These are phyloP conservation scores for Hapsidospora chrysogenum DNA, from an alignment of 495 filamentous ascomycete genomes.

Conservation along the genomic window DNA sequence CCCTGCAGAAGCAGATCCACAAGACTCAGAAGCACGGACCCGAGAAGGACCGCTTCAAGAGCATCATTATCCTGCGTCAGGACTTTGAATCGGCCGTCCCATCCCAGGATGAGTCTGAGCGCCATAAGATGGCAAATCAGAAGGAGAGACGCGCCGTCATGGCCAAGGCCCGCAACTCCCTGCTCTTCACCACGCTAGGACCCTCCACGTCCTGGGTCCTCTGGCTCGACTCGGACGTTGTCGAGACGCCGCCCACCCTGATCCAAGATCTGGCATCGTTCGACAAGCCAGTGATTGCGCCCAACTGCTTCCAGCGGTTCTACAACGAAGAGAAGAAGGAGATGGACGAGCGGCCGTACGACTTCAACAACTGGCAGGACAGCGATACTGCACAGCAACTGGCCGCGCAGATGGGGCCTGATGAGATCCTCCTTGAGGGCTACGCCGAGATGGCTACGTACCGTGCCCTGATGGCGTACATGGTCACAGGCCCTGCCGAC, in stretches of 20 bases:
- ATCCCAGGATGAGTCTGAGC: constrained; percentile 72
- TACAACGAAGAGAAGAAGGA: constrained; percentile 52
- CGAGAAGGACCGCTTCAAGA: constrained; percentile 69
- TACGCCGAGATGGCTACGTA: constrained; percentile 88
- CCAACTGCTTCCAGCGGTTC: constrained; percentile 90
- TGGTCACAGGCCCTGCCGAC: constrained; percentile 43
- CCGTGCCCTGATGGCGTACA: constrained; percentile 79
- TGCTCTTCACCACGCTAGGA: constrained; percentile 93
- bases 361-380: constrained; percentile 96
- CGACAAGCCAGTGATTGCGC: constrained; percentile 75
- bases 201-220: constrained; percentile 91
- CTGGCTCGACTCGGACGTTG: constrained; percentile 85
- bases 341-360: constrained; percentile 67
- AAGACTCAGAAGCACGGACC: constrained; percentile 64
- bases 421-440: constrained; percentile 88
- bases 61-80: constrained; percentile 84
- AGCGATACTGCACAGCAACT: constrained; percentile 58
- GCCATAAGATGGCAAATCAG: constrained; percentile 81
- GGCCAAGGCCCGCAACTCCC: constrained; percentile 80
- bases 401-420: constrained; percentile 58
- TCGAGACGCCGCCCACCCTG: constrained; percentile 71
- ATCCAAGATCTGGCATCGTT: constrained; percentile 87
- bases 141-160: constrained; percentile 76
- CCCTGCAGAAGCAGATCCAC: constrained; percentile 68
- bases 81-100: constrained; percentile 74